These are phyloP conservation scores for Rhodotorula toruloides DNA, from an alignment of 768 basidiomycete species.

Conservation along the genomic window DNA sequence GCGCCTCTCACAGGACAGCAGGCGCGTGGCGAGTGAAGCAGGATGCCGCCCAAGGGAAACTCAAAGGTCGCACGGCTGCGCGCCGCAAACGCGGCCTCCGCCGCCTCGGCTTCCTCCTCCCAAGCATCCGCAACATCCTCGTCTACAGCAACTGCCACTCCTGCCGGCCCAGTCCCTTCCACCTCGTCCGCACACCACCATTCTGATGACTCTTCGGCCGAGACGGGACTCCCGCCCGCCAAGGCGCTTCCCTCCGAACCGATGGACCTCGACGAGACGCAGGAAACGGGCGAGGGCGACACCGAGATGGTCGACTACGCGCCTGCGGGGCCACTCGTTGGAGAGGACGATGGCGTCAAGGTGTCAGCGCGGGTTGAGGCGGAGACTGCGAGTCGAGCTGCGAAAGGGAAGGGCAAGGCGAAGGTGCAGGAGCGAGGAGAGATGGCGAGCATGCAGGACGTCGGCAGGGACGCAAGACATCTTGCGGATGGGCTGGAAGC, in stretches of 20 bases:
- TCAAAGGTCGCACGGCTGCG: background rate
- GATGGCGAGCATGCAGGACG: conserved; percentile 27
- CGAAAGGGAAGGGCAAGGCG: conserved; percentile 14
- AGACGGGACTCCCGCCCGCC: conserved; percentile 19
- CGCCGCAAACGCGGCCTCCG: background rate
- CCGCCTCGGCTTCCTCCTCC: background rate
- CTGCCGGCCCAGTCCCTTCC: conserved; percentile 2
- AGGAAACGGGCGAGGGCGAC: conserved; percentile 28
- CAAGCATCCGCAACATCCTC: background rate
- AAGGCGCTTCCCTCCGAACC: conserved; percentile 30
- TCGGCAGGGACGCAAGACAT: conserved; percentile 18
- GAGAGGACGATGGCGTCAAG: too few relatives aligned
- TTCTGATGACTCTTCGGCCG: too few relatives aligned
- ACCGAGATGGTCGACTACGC: conserved; percentile 16
- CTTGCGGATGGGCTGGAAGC: conserved; percentile 26
- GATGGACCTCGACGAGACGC: conserved; percentile 35
- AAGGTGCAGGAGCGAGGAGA: conserved; percentile 24
- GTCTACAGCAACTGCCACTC: background rate
- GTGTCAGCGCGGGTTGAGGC: too few relatives aligned
- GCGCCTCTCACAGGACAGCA: too few relatives aligned
- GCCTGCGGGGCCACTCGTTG: background rate
- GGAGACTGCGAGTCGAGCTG: background rate
- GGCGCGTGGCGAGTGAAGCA: too few relatives aligned
- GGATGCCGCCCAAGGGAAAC: background rate
- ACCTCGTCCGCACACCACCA: too few relatives aligned